A percentile compares a stretch with the other conserved stretches of the same genome.
These are phyloP conservation scores for Xylariaceae sp. DNA, from an alignment of 2,329 filamentous ascomycete genomes.

Conservation along the genomic window DNA sequence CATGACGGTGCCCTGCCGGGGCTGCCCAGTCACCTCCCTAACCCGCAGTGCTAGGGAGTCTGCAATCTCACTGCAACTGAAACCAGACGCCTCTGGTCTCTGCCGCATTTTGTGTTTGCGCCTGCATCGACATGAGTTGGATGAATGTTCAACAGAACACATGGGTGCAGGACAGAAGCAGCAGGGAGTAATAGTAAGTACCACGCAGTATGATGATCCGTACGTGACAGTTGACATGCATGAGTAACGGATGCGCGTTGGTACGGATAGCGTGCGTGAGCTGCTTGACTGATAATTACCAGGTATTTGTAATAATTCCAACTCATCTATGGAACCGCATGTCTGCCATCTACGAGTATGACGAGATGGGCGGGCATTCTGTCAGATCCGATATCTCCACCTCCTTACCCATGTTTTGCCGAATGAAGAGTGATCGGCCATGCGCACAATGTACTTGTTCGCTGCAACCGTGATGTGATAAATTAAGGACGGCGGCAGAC, in stretches of 20 bases:
- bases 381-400: neutral
- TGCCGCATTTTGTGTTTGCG: neutral
- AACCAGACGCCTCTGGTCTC: neutral
- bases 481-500: neutral
- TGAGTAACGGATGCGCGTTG: too few species aligned
- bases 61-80: neutral
- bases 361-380: neutral
- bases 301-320: too few species aligned
- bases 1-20: neutral
- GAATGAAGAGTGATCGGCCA: neutral
- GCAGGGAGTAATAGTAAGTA: too few species aligned
- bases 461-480: neutral
- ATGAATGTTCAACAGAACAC: neutral
- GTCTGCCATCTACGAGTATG: neutral
- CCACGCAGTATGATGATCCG: too few species aligned
- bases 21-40: neutral
- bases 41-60: neutral
- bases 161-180: too few species aligned
- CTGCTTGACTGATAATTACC: too few species aligned
- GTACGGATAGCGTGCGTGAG: too few species aligned
- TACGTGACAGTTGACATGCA: too few species aligned
- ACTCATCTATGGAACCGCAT: too few species aligned
- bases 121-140: neutral
- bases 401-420: neutral
- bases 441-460: neutral